Evolutionary conservation across 257 asterid genomes (phyloP).

Genomic region (Petrea volubilis): DNA sequence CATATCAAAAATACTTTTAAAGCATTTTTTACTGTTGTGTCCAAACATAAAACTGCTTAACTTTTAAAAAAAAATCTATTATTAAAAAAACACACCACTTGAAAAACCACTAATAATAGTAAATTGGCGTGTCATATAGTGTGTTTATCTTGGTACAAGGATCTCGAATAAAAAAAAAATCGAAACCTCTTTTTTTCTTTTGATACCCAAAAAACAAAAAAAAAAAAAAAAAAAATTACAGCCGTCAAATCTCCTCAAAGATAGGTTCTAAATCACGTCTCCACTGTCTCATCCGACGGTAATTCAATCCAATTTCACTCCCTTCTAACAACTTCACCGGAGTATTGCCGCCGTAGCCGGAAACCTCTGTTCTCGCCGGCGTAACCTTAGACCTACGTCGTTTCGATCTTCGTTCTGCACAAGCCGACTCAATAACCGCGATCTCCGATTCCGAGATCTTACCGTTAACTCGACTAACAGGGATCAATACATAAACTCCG

Average conservation of each 20-base stretch:
- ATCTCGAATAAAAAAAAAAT: background rate
- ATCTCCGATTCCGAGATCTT: conserved; percentile 41
- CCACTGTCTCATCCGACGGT: conserved; percentile 39
- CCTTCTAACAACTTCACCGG: conserved; percentile 6
- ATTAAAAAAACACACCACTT: background rate
- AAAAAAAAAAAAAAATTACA: background rate
- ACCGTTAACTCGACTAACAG: conserved; percentile 29
- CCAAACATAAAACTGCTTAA: too few relatives aligned
- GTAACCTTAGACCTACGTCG: conserved; percentile 40
- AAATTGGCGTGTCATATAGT: too few relatives aligned
- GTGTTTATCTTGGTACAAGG: too few relatives aligned
- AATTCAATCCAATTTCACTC: conserved; percentile 1
- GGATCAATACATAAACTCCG: conserved; percentile 41
- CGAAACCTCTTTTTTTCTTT: background rate
- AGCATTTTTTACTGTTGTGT: too few relatives aligned
- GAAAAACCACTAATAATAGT: too few relatives aligned
- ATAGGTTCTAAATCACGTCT: conserved; percentile 48
- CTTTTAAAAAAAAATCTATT: too few relatives aligned
- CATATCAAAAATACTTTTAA: too few relatives aligned
- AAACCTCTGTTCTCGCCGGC: conserved; percentile 22
- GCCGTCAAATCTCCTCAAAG: conserved; percentile 29
- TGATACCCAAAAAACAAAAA: background rate
- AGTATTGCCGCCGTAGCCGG: conserved; percentile 1
- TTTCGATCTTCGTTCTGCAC: conserved; percentile 19
- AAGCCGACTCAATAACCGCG: conserved; percentile 25